Conservation (phyloP, 805 yeast species). For the Sporopachydermia lactativora region DNA sequence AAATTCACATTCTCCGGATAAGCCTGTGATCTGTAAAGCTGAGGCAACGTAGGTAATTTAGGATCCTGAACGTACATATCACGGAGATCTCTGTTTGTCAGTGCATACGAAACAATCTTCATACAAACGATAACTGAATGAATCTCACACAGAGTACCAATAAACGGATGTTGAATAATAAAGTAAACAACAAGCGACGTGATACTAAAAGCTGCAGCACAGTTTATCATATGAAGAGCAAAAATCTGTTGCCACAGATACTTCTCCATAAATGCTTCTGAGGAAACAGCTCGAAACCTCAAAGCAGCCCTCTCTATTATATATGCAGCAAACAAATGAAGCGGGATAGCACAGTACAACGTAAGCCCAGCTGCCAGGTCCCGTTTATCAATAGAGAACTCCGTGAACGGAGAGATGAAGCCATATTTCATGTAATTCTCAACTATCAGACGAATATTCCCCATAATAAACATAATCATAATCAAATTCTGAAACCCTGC, state of each 20-base stretch:
- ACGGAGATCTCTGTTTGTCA: constrained; percentile 31
- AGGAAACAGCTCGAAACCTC: constrained; percentile 8
- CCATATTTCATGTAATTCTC: constrained; percentile 24
- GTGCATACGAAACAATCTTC: constrained; percentile 27
- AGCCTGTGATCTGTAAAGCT: constrained; percentile 17
- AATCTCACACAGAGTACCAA: constrained; percentile 29
- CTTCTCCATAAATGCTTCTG: constrained; percentile 7
- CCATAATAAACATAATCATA: constrained; percentile 22
- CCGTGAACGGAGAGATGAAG: constrained; percentile 17
- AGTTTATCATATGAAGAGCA: constrained; percentile 19
- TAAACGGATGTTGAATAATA: constrained; percentile 24
- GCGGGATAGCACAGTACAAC: constrained; percentile 17
- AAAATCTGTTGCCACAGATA: constrained; percentile 19
- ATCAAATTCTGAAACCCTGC: constrained; percentile 27
- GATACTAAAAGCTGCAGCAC: constrained; percentile 15
- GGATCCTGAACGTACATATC: constrained; percentile 15
- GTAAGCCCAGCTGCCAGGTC: constrained; percentile 17
- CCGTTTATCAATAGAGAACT: constrained; percentile 17
- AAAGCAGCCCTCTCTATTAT: constrained; percentile 20
- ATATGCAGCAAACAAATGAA: constrained; percentile 23
- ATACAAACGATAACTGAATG: constrained; percentile 26
- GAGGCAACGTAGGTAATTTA: constrained; percentile 17
- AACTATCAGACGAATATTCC: constrained; percentile 24
- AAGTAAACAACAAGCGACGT: constrained; percentile 20
- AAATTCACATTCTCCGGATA: constrained; percentile 28